Evolutionary conservation across 164 flowering plant species (phyloP), one percentile per base, ranked within the genome.

Genomic region (Magnolia officinalis): DNA sequence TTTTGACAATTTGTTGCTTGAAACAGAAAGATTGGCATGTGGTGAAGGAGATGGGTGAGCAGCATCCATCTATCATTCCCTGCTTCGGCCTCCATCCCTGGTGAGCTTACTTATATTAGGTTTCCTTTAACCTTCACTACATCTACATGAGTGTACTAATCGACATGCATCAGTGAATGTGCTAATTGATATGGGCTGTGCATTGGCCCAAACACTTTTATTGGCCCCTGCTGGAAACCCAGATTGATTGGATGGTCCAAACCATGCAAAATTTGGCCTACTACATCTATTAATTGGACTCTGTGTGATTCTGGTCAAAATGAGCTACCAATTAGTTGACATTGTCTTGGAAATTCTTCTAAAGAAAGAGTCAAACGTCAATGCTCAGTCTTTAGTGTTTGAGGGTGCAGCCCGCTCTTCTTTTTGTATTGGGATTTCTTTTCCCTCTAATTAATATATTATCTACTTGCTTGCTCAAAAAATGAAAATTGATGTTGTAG

Each of bases 21-120:
- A 11, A 16, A 55, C 80, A 88, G 90, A 86, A 86, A 21, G 99
- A 96, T 78, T 96, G 99, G 99, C 80, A 83, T 79, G 45, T 85
- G 77, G 99, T 96, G 37, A 92, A 90, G 78, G 82, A 93, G 69
- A 87, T 93, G 96, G 80, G 91, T 29, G 92, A 90, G 24, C 72
- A 67, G 2, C 83, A 90, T 75, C 90, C 91, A 66, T 85, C 85
- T 74, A 79, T 92, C 4, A 70, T 94, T 73, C 99, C 99, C 4
- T 83, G 84, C 87, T 96, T 94, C 70, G 99, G 99, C 8, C 86
- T 94, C 74, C 99, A 96, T 78, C 98, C 98, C 4, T 93, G 98
- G 97, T 89, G 50, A 31, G 45, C 8, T 1, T 24, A 37, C 45
- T 55, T 55, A 11, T 55, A 16, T 55, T 55, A 9, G 61, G 61